Percentiles rank a stretch among this genome's conserved stretches.
Evolutionary conservation across 768 basidiomycete genomes (phyloP).

Genomic region (Pisolithus sp.): DNA sequence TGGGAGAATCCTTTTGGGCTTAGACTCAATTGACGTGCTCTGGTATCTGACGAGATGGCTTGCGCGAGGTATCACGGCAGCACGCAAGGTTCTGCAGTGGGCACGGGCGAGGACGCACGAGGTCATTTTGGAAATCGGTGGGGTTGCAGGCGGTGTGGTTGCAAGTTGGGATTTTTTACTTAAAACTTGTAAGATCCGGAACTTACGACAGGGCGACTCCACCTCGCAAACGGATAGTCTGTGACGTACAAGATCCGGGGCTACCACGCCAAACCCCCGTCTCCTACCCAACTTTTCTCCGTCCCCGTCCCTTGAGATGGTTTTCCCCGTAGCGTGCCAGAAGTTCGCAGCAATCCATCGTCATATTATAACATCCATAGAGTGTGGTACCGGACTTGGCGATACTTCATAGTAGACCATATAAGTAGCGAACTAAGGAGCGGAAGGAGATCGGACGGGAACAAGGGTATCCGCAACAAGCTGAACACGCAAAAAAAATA

Average conservation of each 20-base stretch:
- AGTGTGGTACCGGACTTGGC: slow-evolving; percentile 9
- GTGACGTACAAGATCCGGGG: no score
- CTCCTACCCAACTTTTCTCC: no score
- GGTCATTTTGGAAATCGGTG: slow-evolving; percentile 20
- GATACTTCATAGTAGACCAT: slow-evolving; percentile 28
- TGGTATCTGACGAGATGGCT: slow-evolving; percentile 12
- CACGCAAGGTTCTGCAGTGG: slow-evolving; percentile 8
- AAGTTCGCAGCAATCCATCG: neutral
- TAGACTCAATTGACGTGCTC: slow-evolving; percentile 22
- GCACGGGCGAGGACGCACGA: slow-evolving; percentile 22
- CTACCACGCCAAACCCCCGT: no score
- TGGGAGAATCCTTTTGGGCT: slow-evolving; percentile 49
- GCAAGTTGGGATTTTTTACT: no score
- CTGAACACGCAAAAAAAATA: slow-evolving; percentile 6
- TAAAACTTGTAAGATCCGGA: no score
- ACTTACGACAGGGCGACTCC: no score
- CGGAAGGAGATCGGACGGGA: slow-evolving; percentile 4
- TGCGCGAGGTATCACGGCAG: slow-evolving; percentile 9
- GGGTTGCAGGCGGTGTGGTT: no score
- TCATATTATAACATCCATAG: slow-evolving; percentile 21
- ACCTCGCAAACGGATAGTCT: no score
- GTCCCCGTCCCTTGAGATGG: no score
- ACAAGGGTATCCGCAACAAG: slow-evolving; percentile 27
- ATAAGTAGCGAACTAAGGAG: slow-evolving; percentile 25
- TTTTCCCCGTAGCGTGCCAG: neutral